These are phyloP conservation scores for Lantana camara DNA, from an alignment of 257 asterid genomes.

Conservation along the genomic window DNA sequence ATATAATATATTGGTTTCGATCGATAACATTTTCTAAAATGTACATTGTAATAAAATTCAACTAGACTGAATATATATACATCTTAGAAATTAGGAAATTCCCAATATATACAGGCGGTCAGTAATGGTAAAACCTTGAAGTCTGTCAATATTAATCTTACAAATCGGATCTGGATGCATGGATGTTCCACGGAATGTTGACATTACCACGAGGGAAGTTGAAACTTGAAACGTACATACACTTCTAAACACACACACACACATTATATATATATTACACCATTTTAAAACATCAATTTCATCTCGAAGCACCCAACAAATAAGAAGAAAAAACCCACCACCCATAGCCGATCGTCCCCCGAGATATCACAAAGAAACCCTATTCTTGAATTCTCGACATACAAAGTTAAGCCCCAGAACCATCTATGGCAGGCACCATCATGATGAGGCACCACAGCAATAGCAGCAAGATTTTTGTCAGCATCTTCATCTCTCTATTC, in stretches of 20 bases:
- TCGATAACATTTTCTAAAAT: too few relatives aligned
- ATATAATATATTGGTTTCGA: too few relatives aligned
- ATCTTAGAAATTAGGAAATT: background rate
- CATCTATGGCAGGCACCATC: background rate
- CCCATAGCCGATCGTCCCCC: background rate
- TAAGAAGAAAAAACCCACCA: background rate
- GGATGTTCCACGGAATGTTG: slow-evolving; percentile 47
- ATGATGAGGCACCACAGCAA: slow-evolving; percentile 20
- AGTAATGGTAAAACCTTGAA: slow-evolving; percentile 7
- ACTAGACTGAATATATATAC: too few relatives aligned
- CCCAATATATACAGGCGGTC: background rate
- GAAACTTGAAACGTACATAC: too few relatives aligned
- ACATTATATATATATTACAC: background rate
- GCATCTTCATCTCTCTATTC: slow-evolving; percentile 18
- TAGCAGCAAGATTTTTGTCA: slow-evolving; percentile 8
- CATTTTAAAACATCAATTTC: background rate
- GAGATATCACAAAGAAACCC: slow-evolving; percentile 12
- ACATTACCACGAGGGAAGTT: slow-evolving; percentile 35
- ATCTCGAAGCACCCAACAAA: background rate
- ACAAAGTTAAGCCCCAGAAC: background rate
- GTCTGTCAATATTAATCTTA: slow-evolving; percentile 26
- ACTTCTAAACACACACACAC: background rate
- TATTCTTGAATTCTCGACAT: background rate
- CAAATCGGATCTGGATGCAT: slow-evolving; percentile 39
- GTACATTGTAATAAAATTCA: too few relatives aligned